These are phyloP conservation scores for Kwoniella shivajii DNA, from an alignment of 1,284 basidiomycete genomes.

Conservation along the genomic window DNA sequence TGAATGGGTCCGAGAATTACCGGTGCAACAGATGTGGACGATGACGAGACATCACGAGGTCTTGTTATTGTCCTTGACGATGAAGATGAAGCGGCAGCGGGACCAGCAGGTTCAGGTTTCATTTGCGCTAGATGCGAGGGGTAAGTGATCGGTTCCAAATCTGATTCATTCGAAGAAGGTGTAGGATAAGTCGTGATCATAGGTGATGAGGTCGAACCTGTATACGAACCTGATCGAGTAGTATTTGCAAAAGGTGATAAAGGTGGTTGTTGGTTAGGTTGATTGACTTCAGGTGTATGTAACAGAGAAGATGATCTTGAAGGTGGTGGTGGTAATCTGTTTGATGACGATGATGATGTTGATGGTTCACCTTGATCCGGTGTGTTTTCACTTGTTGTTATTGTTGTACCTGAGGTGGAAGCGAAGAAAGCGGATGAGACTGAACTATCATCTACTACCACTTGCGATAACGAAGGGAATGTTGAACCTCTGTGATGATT, in stretches of 20 bases:
- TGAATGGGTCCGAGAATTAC: neutral
- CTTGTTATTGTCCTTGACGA: constrained; percentile 1
- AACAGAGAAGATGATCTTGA: constrained; percentile 21
- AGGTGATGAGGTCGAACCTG: constrained; percentile 1
- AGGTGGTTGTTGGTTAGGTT: constrained; percentile 1
- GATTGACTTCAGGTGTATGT: constrained; percentile 5
- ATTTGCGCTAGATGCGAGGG: constrained; percentile 35
- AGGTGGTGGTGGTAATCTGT: constrained; percentile 20
- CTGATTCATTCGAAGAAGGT: constrained; percentile 5
- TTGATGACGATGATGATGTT: neutral
- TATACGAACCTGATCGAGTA: neutral
- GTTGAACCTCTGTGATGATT: constrained; percentile 19
- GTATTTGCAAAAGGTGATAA: constrained; percentile 11
- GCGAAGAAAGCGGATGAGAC: constrained; percentile 12
- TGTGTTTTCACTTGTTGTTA: neutral
- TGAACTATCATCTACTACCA: constrained; percentile 11
- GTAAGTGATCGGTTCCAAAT: constrained; percentile 37
- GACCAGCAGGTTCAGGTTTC: constrained; percentile 11
- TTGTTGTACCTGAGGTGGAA: neutral
- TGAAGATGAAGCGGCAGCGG: neutral
- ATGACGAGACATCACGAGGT: neutral
- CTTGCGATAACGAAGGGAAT: constrained; percentile 21
- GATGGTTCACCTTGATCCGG: neutral
- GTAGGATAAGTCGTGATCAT: neutral
- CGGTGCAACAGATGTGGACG: neutral